Base-by-base conservation (phyloP, 176 grass and related monocot species). In the Secale cereale region DNA sequence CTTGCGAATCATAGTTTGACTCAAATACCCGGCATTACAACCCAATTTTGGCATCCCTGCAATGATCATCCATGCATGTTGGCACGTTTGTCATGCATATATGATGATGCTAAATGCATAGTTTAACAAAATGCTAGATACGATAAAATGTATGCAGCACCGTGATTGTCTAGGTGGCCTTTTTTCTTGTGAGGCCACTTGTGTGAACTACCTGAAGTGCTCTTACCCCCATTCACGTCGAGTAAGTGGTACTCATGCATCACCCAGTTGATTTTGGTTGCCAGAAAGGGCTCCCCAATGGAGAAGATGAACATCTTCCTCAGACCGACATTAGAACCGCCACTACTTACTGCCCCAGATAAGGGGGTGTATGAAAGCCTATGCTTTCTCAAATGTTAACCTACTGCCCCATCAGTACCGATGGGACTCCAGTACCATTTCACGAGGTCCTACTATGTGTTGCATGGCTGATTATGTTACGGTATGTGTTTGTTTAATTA, bases 21-120 rank as follows among this genome's bases (percentile, higher is more conserved):
- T 95, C 86, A 3, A 85, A 89, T 77, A 98, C 93, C 73, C 93
- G 93, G 54, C 93, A 95, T 43, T 43, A 92, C 67, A 20, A 98
- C 89, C 96, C 93, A 95, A 78, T 77, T 91, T 54, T 76, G 89
- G 46, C 69, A 74, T 79, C 94, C 96, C 96, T 98, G 77, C 27
- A 88, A 65, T 83, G 33, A 82, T 88, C 71, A 82, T 32, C n/a
- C 26, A 79, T 25, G 3, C 37, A 76, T 85, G 22, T 82, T 63
- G 26, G 14, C 67, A 75, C 4, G 11, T 82, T n/a, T 40, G 26
- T 72, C 26, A 80, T 59, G 22, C 59, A n/a, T 72, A 45, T 87
- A 13, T 63, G 45, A 52, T 65, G 45, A 27, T 76, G 62, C 27
- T 76, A 82, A 79, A 50, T 74, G 40, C 25, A 74, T 8, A 73